phyloP scores from a whole-genome alignment of 306 rosid species.

The Myrica gale region DNA sequence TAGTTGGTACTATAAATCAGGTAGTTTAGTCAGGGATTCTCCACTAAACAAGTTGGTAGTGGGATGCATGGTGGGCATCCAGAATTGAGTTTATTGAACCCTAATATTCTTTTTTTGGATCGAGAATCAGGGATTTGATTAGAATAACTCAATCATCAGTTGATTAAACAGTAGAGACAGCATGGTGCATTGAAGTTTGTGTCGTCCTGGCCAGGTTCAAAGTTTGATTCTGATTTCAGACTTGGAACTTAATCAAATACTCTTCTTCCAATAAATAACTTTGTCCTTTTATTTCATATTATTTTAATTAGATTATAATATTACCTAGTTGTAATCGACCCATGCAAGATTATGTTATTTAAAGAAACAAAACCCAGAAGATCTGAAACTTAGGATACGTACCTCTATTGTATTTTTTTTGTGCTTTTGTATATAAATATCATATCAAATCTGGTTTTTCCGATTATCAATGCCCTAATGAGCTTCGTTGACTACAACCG shows the following conservation, averaged over 20 bases:
- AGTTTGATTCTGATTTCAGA: slow-evolving; percentile 18
- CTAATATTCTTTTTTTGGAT: neutral
- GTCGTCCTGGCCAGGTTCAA: slow-evolving; percentile 20
- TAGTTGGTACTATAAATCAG: neutral
- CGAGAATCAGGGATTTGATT: neutral
- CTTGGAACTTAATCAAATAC: neutral
- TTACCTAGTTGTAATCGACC: neutral
- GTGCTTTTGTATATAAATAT: too few relatives aligned
- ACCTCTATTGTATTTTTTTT: too few relatives aligned
- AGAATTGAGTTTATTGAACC: neutral
- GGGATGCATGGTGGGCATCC: slow-evolving; percentile 3
- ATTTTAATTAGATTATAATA: neutral
- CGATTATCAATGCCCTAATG: neutral
- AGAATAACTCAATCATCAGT: slow-evolving; percentile 11
- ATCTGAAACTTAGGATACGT: neutral
- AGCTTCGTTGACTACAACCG: neutral
- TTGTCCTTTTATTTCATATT: neutral
- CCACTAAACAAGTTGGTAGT: slow-evolving; percentile 1
- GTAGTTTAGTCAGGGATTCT: neutral
- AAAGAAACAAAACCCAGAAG: neutral
- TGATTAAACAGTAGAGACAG: slow-evolving; percentile 12
- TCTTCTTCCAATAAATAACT: neutral
- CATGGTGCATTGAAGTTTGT: slow-evolving; percentile 12
- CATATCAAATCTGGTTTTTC: neutral
- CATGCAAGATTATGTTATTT: neutral